These are phyloP conservation scores for Tetrahymena thermophila DNA, from an alignment of 73 alveolate genomes.

Conservation along the genomic window DNA sequence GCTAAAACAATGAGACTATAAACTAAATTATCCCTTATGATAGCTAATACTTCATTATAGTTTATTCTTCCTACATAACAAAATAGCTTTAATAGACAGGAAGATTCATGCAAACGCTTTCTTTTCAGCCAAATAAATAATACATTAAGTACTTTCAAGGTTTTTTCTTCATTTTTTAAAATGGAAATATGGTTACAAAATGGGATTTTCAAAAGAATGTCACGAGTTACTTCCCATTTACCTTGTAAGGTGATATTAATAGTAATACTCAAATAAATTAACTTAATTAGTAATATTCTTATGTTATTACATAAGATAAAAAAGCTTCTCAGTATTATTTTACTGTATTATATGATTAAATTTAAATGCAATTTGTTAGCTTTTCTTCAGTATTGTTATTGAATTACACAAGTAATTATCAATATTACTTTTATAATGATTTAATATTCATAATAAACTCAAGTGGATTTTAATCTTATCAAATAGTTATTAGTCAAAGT, in stretches of 20 bases:
- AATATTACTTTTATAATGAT: neutral
- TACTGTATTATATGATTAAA: neutral
- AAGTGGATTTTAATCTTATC: no score
- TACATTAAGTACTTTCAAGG: neutral
- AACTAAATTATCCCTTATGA: neutral
- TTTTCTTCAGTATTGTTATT: no score
- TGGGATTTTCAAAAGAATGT: neutral
- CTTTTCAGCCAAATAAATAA: neutral
- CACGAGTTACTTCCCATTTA: neutral
- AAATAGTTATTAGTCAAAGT: neutral
- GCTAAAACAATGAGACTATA: neutral
- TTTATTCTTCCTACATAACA: neutral
- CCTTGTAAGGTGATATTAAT: neutral
- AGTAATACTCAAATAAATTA: neutral
- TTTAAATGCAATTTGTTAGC: neutral
- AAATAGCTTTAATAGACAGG: neutral
- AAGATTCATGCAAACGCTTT: neutral
- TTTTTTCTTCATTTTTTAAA: neutral
- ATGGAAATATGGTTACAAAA: neutral
- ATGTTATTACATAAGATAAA: neutral
- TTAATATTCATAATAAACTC: no score
- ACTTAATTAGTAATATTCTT: neutral
- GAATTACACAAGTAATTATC: no score
- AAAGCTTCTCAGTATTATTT: no score
- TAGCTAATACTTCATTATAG: neutral